phyloP scores from a whole-genome alignment of 805 yeast species.

The Ogataea glucozyma region DNA sequence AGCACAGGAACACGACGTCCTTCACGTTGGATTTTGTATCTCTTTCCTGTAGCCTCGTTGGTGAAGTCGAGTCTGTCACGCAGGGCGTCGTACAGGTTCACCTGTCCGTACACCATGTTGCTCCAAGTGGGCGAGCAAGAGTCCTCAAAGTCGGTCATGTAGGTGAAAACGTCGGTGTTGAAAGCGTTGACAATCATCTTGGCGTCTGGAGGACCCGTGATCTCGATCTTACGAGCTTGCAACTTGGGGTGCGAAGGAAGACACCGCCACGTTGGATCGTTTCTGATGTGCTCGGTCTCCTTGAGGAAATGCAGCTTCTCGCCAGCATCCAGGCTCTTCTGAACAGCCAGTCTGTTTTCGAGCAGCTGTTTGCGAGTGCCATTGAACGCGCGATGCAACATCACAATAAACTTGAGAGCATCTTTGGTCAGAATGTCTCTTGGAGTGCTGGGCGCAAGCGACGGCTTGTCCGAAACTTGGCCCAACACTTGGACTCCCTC shows the following conservation, averaged over 20 bases:
- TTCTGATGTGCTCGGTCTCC: slow-evolving; percentile 69
- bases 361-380: slow-evolving; percentile 57
- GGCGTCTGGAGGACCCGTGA: slow-evolving; percentile 84
- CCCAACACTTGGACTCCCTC: slow-evolving; percentile 58
- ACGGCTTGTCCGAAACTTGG: slow-evolving; percentile 40
- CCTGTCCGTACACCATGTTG: slow-evolving; percentile 79
- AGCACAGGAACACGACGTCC: slow-evolving; percentile 69
- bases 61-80: slow-evolving; percentile 63
- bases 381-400: slow-evolving; percentile 74
- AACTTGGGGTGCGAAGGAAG: slow-evolving; percentile 71
- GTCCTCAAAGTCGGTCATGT: slow-evolving; percentile 87
- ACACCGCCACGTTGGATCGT: slow-evolving; percentile 76
- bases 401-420: slow-evolving; percentile 68
- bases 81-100: slow-evolving; percentile 72
- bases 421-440: slow-evolving; percentile 55
- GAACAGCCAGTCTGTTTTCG: slow-evolving; percentile 61
- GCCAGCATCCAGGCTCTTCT: slow-evolving; percentile 62
- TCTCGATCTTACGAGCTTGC: slow-evolving; percentile 74
- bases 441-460: slow-evolving; percentile 43
- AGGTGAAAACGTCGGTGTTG: slow-evolving; percentile 75
- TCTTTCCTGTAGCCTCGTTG: slow-evolving; percentile 38
- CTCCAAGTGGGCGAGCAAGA: slow-evolving; percentile 84
- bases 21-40: slow-evolving; percentile 42
- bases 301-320: slow-evolving; percentile 60
- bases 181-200: slow-evolving; percentile 83